Evolutionary conservation across 2,329 filamentous ascomycete species (phyloP).

Genomic region (Fusarium sp.): DNA sequence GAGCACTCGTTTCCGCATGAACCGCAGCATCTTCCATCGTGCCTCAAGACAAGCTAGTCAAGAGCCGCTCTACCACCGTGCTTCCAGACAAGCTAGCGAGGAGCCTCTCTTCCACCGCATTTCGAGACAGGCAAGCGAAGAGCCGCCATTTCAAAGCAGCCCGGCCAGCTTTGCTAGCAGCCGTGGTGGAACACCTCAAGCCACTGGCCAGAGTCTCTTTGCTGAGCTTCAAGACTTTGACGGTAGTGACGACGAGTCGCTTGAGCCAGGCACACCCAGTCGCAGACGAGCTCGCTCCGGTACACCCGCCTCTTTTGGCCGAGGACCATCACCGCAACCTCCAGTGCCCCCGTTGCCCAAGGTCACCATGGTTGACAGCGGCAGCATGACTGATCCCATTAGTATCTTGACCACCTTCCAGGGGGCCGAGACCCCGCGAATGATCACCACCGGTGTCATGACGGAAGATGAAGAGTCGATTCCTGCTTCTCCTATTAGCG

Average conservation of each 20-base stretch:
- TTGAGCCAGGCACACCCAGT: slow-evolving; percentile 66
- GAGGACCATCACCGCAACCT: slow-evolving; percentile 59
- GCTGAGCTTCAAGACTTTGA: slow-evolving; percentile 88
- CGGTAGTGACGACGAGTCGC: slow-evolving; percentile 79
- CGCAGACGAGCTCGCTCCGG: slow-evolving; percentile 59
- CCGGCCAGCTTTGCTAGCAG: slow-evolving; percentile 67
- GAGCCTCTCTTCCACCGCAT: slow-evolving; percentile 68
- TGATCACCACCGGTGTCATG: slow-evolving; percentile 17
- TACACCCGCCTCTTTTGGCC: slow-evolving; percentile 62
- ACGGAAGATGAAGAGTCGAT: slow-evolving; percentile 31
- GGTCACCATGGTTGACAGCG: slow-evolving; percentile 69
- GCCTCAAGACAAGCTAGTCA: slow-evolving; percentile 73
- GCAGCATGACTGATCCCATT: slow-evolving; percentile 71
- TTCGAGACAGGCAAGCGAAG: slow-evolving; percentile 71
- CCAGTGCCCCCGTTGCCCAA: slow-evolving; percentile 63
- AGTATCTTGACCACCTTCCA: slow-evolving; percentile 47
- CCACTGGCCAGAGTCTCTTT: slow-evolving; percentile 80
- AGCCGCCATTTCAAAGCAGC: slow-evolving; percentile 68
- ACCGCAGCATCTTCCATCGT: slow-evolving; percentile 69
- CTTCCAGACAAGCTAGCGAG: slow-evolving; percentile 71
- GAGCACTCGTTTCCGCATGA: slow-evolving; percentile 76
- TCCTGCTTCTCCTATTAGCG: slow-evolving; percentile 43
- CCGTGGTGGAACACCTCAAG: slow-evolving; percentile 62
- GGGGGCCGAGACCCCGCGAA: slow-evolving; percentile 16
- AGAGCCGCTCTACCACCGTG: slow-evolving; percentile 66